Conservation (phyloP, 371 early-diverging fungal species). For the Mortierella sp. region DNA sequence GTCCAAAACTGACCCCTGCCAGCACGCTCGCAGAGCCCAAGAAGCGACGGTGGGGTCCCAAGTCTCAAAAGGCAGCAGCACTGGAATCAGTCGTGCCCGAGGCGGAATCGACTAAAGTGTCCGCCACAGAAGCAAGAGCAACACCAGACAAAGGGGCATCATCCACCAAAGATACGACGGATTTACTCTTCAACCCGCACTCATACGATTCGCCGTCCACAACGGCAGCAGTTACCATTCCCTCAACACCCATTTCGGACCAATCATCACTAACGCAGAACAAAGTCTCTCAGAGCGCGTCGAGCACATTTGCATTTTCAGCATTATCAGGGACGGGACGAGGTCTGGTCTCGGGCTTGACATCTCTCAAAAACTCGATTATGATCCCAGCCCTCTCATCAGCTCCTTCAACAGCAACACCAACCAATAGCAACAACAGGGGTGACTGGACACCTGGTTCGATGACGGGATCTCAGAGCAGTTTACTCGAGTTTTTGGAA, state of each 20-base stretch:
- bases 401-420: background rate
- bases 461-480: conserved; percentile 24
- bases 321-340: conserved; percentile 27
- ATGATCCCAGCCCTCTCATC: conserved; percentile 50
- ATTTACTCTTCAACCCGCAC: background rate
- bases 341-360: conserved; percentile 48
- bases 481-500: conserved; percentile 26
- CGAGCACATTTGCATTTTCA: conserved; percentile 23
- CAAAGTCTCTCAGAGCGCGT: background rate
- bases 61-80: conserved; percentile 10
- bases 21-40: conserved; percentile 18
- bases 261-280: background rate
- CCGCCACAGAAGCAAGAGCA: too few relatives aligned
- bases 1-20: background rate
- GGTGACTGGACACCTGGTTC: background rate
- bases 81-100: background rate
- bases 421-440: background rate
- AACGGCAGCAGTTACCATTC: background rate
- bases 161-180: background rate
- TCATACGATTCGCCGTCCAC: background rate
- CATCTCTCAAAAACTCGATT: conserved; percentile 54
- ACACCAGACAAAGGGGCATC: background rate
- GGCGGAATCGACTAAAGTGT: background rate
- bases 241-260: background rate
- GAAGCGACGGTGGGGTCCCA: conserved; percentile 40